phyloP scores from a whole-genome alignment of 2,329 filamentous ascomycete genomes.

The Sclerotinia minor region DNA sequence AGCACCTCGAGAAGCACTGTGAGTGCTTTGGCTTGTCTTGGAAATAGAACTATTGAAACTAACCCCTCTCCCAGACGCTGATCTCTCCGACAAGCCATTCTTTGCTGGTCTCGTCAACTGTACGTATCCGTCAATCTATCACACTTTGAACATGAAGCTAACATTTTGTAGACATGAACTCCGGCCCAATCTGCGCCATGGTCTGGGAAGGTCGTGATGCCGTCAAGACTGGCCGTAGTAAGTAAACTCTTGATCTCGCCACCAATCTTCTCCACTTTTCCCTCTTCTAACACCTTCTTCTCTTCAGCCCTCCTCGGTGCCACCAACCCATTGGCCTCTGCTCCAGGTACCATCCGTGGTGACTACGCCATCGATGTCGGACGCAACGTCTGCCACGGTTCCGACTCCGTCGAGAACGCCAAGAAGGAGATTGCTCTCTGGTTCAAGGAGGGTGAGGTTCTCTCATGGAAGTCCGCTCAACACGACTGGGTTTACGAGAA shows the following conservation, averaged over 20 bases:
- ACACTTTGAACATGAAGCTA: constrained; percentile 32
- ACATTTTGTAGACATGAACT: constrained; percentile 77
- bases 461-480: constrained; percentile 80
- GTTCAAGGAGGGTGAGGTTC: constrained; percentile 88
- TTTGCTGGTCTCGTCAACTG: constrained; percentile 92
- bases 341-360: constrained; percentile 97
- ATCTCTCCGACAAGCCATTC: constrained; percentile 93
- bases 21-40: constrained; percentile 42
- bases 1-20: constrained; percentile 98
- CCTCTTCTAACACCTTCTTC: constrained; percentile 27
- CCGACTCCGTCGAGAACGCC: constrained; percentile 96
- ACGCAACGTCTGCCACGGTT: constrained; percentile 99
- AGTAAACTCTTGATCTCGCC: constrained; percentile 41
- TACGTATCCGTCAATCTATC: constrained; percentile 50
- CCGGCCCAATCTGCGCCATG: constrained; percentile 97
- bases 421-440: constrained; percentile 99
- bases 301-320: constrained; percentile 82
- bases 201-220: constrained; percentile 99
- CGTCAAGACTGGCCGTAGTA: constrained; percentile 96
- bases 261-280: not conserved
- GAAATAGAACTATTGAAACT: constrained; percentile 34
- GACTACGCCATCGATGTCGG: constrained; percentile 82
- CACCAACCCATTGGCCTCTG: constrained; percentile 95
- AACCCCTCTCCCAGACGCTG: constrained; percentile 58
- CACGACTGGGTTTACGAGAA: constrained; percentile 99